Percentiles rank a stretch among this genome's conserved stretches.
phyloP scores from a whole-genome alignment of 768 basidiomycete species.

The Agaricus bisporus region DNA sequence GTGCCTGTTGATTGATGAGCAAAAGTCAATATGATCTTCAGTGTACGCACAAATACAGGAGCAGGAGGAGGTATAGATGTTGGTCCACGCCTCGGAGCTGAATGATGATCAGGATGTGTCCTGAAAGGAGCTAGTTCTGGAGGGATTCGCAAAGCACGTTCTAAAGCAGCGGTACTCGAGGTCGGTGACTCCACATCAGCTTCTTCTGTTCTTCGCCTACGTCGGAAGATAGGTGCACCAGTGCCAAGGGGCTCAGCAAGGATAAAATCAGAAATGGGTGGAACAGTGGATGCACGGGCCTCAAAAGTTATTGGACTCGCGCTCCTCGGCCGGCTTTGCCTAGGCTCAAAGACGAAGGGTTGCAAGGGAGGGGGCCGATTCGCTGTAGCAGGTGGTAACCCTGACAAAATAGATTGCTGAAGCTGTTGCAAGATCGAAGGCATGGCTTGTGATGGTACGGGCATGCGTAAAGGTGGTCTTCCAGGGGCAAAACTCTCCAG shows the following conservation, averaged over 20 bases:
- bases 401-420: slow-evolving; percentile 46
- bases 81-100: not conserved
- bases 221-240: not conserved
- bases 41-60: not conserved
- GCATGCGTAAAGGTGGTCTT: slow-evolving; percentile 22
- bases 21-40: not conserved
- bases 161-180: not conserved
- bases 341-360: slow-evolving; percentile 14
- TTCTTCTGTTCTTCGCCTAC: not conserved
- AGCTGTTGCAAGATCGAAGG: slow-evolving; percentile 55
- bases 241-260: not conserved
- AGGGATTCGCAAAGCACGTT: not conserved
- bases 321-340: slow-evolving; percentile 11
- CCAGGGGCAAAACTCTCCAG: slow-evolving; percentile 17
- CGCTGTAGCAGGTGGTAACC: slow-evolving; percentile 2
- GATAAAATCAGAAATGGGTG: not conserved
- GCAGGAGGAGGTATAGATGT: not conserved
- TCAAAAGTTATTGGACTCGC: slow-evolving; percentile 13
- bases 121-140: too few species aligned
- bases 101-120: not conserved
- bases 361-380: slow-evolving; percentile 12
- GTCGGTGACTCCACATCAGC: not conserved
- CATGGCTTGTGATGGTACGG: slow-evolving; percentile 41
- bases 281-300: slow-evolving; percentile 11
- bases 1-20: not conserved